phyloP scores from a whole-genome alignment of 306 rosid species.

The Parietaria judaica region DNA sequence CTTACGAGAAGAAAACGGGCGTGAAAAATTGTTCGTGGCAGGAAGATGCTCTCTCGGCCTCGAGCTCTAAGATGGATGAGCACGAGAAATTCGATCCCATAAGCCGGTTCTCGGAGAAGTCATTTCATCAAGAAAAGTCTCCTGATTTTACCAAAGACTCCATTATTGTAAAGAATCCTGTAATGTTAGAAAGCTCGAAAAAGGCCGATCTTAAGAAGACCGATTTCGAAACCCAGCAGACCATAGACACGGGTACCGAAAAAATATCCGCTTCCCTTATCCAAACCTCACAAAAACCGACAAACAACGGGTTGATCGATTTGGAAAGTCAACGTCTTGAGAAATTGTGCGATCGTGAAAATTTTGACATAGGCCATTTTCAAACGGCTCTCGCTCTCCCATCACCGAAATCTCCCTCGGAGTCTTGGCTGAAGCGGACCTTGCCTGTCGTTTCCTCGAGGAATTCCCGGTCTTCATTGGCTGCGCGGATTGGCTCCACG shows the following conservation, averaged over 20 bases:
- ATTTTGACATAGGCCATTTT: slow-evolving; percentile 12
- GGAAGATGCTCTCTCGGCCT: slow-evolving; percentile 14
- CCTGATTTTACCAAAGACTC: slow-evolving; percentile 16
- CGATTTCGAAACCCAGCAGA: slow-evolving; percentile 14
- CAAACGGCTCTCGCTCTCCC: slow-evolving; percentile 48
- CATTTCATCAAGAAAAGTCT: slow-evolving; percentile 23
- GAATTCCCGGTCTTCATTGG: slow-evolving; percentile 36
- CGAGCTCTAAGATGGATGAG: slow-evolving; percentile 19
- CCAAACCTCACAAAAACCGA: slow-evolving; percentile 21
- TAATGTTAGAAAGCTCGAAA: slow-evolving; percentile 20
- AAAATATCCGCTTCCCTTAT: slow-evolving; percentile 13
- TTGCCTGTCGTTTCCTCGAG: slow-evolving; percentile 53
- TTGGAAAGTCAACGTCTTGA: slow-evolving; percentile 21
- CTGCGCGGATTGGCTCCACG: slow-evolving; percentile 17
- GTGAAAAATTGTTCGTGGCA: slow-evolving; percentile 19
- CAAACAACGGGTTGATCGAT: slow-evolving; percentile 22
- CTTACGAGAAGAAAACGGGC: slow-evolving; percentile 20
- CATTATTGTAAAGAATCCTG: slow-evolving; percentile 12
- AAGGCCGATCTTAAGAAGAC: slow-evolving; percentile 13
- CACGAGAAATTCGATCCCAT: slow-evolving; percentile 16
- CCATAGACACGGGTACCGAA: slow-evolving; percentile 15
- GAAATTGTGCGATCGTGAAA: slow-evolving; percentile 19
- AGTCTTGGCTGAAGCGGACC: slow-evolving; percentile 84
- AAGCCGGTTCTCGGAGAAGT: slow-evolving; percentile 25
- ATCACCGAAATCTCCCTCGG: slow-evolving; percentile 79